Percentiles rank a stretch among this genome's conserved stretches.
Conservation (phyloP, 208 protist species). For the Herpetomonas samuelpessoai region DNA sequence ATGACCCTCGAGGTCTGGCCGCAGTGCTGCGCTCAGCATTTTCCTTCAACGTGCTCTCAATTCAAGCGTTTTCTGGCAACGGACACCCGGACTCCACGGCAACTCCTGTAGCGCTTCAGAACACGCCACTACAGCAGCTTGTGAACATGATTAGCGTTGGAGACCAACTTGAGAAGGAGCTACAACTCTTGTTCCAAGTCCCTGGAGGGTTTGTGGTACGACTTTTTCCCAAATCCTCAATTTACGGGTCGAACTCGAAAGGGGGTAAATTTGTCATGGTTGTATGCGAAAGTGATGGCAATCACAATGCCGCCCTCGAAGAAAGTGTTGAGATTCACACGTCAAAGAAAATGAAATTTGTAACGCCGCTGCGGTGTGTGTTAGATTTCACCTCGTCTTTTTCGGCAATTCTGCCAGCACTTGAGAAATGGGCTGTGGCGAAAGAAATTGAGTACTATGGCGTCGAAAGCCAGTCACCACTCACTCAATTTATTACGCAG, state of each 20-base stretch:
- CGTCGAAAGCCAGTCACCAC: slow-evolving; percentile 7
- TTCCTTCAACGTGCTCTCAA: not conserved
- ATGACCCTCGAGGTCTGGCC: not conserved
- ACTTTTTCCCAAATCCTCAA: not conserved
- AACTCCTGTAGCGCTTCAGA: no score
- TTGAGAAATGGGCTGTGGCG: slow-evolving; percentile 10
- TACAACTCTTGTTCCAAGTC: not conserved
- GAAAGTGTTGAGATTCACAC: not conserved
- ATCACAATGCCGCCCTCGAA: not conserved
- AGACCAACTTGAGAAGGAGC: not conserved
- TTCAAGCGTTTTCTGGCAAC: no score
- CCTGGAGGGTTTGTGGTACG: not conserved
- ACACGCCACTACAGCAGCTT: no score
- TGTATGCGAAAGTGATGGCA: not conserved
- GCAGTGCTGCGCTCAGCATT: not conserved
- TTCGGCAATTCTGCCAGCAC: slow-evolving; percentile 7
- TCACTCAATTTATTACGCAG: slow-evolving; percentile 11
- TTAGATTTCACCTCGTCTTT: slow-evolving; percentile 19
- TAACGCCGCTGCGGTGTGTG: slow-evolving; percentile 9
- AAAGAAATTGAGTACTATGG: slow-evolving; percentile 24
- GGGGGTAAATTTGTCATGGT: not conserved
- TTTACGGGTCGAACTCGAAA: not conserved
- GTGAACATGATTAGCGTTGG: not conserved
- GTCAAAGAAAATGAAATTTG: not conserved
- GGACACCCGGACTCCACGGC: no score